Evolutionary conservation across 129 eudicot species (phyloP), one percentile per base, ranked within the genome.

Genomic region (Helichrysum umbraculigerum): DNA sequence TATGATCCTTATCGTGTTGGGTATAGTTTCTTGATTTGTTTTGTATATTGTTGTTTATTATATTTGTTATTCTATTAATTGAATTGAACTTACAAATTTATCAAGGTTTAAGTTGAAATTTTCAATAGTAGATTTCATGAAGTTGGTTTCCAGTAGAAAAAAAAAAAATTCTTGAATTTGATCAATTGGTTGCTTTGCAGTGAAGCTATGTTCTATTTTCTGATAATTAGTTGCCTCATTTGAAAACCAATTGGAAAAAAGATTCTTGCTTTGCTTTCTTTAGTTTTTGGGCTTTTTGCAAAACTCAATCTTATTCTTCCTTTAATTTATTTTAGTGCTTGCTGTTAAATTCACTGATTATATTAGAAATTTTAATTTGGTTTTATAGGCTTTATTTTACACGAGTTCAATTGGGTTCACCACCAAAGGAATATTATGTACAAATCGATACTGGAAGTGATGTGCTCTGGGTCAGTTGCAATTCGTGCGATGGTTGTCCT

Each of bases 361-460:
- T 68, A 65, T 64, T 61, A 8, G 9, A 12, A 54, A 77, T 5
- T 22, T 19, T 29, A n/a, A 28, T 4, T 58, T 84, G 70, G 58
- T 51, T 63, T 70, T 85, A 19, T 72, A 94, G 99, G 94, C 88
- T 94, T 33, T 94, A 94, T 76, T 94, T 61, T 63, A 91, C 98
- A 59, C 83, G 82, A 79, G 92, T 94, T 58, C 84, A 86, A 74
- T 79, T 94, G 85, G 99, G 99, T 58, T 82, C 87, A 60, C 97
- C 99, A 3, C 90, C 97, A 35, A 85, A 82, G 73, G 96, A 94
- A 78, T 94, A 84, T 80, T 87, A 81, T 76, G 99, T 91, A 20
- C 97, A 91, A 82, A 94, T 94, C 67, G 99, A 94, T 80, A 91
- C 97, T 0, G 99, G 99, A 71, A 91, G 99, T 79, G 96, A 91